Evolutionary conservation across 345 rosid species (phyloP).

Genomic region (Abelmoschus esculentus): DNA sequence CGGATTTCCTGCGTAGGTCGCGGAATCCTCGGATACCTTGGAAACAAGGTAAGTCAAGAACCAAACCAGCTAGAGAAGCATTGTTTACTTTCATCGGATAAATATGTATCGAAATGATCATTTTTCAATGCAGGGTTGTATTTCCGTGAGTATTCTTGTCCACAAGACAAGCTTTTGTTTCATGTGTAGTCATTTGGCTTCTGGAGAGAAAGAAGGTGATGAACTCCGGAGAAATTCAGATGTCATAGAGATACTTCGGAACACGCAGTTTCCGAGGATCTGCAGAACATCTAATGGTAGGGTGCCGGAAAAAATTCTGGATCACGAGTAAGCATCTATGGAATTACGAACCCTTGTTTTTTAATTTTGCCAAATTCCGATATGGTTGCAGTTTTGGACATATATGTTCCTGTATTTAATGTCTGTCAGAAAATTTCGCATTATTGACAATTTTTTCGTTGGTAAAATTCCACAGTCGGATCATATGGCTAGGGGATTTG

Average conservation of each 20-base stretch:
- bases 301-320: conserved; percentile 57
- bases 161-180: conserved; percentile 88
- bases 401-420: neutral
- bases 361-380: neutral
- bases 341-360: neutral
- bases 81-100: neutral
- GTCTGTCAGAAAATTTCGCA: neutral
- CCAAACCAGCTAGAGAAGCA: neutral
- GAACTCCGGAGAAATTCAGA: conserved; percentile 76
- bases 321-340: conserved; percentile 64
- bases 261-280: conserved; percentile 65
- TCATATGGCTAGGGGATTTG: conserved; percentile 89
- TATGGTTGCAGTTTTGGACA: neutral
- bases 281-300: conserved; percentile 45
- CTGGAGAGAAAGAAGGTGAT: conserved; percentile 97
- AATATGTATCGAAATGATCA: neutral
- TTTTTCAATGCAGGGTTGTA: conserved; percentile 68
- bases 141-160: conserved; percentile 75
- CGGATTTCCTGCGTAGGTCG: conserved; percentile 65
- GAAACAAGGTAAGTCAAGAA: conserved; percentile 64
- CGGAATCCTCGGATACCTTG: conserved; percentile 86
- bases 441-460: neutral
- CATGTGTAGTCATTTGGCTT: conserved; percentile 86
- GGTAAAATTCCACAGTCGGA: conserved; percentile 40
- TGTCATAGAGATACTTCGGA: conserved; percentile 68